A percentile compares a stretch with the other conserved stretches of the same genome.
These are phyloP conservation scores for Dissophora ornata DNA, from an alignment of 192 early-diverging fungal genomes.

Conservation along the genomic window DNA sequence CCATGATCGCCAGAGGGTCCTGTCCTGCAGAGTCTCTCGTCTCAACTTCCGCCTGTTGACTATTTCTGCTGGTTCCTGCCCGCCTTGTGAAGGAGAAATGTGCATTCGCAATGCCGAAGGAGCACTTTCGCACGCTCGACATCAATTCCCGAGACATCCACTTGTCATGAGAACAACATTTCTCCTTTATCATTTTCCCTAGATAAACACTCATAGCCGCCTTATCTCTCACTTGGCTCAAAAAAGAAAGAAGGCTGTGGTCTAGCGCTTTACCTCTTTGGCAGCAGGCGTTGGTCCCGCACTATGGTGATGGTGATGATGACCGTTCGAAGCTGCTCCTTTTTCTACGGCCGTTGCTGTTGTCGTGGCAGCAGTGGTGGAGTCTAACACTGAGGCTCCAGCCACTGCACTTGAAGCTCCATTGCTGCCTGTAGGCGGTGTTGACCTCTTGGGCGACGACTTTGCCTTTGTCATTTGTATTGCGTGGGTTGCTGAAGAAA, in stretches of 20 bases:
- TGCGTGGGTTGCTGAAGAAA: neutral
- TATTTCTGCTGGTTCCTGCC: too few species aligned
- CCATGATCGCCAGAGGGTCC: too few species aligned
- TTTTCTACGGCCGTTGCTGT: neutral
- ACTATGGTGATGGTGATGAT: constrained; percentile 7
- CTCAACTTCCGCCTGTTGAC: too few species aligned
- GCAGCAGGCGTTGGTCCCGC: constrained; percentile 20
- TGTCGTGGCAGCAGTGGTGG: neutral
- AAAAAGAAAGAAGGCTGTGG: neutral
- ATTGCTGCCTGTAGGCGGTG: constrained; percentile 30
- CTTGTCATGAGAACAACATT: too few species aligned
- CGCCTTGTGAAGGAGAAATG: too few species aligned
- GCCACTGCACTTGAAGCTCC: constrained; percentile 1
- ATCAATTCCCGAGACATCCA: too few species aligned
- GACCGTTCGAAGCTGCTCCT: neutral
- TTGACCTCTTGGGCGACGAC: constrained; percentile 43
- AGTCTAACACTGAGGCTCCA: neutral
- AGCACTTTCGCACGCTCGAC: too few species aligned
- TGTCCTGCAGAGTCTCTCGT: too few species aligned
- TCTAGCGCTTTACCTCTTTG: constrained; percentile 25
- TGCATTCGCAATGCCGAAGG: too few species aligned
- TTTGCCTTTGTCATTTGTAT: constrained; percentile 30
- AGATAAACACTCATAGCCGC: too few species aligned
- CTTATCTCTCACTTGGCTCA: too few species aligned
- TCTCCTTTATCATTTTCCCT: too few species aligned